Evolutionary conservation across 2,329 filamentous ascomycete genomes (phyloP), one percentile per base, ranked within the genome.

Genomic region (Cytospora piceicola): DNA sequence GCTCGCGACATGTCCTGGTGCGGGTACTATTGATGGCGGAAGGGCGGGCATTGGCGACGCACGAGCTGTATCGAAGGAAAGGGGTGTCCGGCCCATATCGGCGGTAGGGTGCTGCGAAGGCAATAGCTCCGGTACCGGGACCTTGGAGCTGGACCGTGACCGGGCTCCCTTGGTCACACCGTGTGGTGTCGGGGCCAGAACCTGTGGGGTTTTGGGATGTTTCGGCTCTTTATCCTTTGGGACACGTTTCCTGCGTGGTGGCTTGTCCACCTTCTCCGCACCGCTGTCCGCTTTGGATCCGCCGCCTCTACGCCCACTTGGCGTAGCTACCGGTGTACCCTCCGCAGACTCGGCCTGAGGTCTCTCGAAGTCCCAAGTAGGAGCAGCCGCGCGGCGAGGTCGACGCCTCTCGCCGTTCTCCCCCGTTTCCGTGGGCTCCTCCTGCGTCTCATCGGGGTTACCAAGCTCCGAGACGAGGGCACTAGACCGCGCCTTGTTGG

Each of bases 321-420:
- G 85, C 3, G 87, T 89, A n/a, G 83, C 83, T 12, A 80, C 63
- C 73, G 81, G 72, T 76, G 89, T 66, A 11, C 69, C 69, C 24
- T 73, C 73, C 4, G 68, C 54, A 46, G 73, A 66, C 12, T 67
- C 73, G 1, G 71, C 63, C 17, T 63, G 61, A 2, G 73, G 84
- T 32, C 81, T 80, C 71, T 92, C 90, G 65, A 83, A 86, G 52
- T 86, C 86, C 80, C 89, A 94, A 0, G 88, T 91, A 4, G 91
- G 91, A 14, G 91, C 91, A 22, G 86, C 86, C 27, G 87, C 87
- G 70, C 87, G 82, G 49, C 87, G 81, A n/a, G 86, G 87, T 20
- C 87, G 80, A 64, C 86, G 81, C 57, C 85, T 78, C 71, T 89
- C 86, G 36, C 84, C 85, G 66, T 85, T 87, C 72, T 89, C 87